Percentiles rank a stretch among this genome's conserved stretches.
Conservation (phyloP, 1,284 basidiomycete species). For the Leccinum solheimii region DNA sequence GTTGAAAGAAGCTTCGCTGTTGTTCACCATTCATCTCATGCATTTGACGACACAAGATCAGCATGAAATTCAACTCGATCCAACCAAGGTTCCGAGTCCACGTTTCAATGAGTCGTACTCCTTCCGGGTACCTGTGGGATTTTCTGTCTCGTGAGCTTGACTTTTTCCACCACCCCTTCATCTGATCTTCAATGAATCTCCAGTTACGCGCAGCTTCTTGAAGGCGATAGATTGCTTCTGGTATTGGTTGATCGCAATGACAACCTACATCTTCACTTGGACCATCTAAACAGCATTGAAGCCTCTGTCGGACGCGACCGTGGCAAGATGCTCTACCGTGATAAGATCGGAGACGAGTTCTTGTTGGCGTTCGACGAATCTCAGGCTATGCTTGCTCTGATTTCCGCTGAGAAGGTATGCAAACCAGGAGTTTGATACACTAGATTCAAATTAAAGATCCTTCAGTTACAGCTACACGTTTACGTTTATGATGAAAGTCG, state of each 20-base stretch:
- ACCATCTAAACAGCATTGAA: conserved; percentile 36
- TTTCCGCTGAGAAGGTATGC: conserved; percentile 42
- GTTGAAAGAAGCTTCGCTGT: conserved; percentile 26
- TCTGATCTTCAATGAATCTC: conserved; percentile 1
- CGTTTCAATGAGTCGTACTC: conserved; percentile 27
- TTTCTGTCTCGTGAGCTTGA: conserved; percentile 39
- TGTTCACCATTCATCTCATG: conserved; percentile 41
- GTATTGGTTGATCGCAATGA: conserved; percentile 38
- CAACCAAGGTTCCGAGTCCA: conserved; percentile 40
- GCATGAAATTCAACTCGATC: conserved; percentile 44
- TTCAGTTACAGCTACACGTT: conserved; percentile 42
- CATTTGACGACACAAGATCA: conserved; percentile 43
- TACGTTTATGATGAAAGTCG: conserved; percentile 44
- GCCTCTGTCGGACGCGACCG: conserved; percentile 30
- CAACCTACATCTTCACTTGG: conserved; percentile 42
- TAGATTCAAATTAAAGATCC: conserved; percentile 1
- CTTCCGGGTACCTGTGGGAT: conserved; percentile 40
- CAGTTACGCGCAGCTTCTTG: conserved; percentile 42
- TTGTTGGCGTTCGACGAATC: conserved; percentile 51
- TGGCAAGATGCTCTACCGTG: conserved; percentile 41
- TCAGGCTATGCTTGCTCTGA: conserved; percentile 46
- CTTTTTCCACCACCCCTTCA: neutral
- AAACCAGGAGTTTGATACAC: neutral
- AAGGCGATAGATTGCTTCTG: conserved; percentile 41
- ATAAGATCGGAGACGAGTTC: conserved; percentile 46